Base-by-base conservation (phyloP, 1,284 basidiomycete genomes). In the Ceratobasidium sp. region DNA sequence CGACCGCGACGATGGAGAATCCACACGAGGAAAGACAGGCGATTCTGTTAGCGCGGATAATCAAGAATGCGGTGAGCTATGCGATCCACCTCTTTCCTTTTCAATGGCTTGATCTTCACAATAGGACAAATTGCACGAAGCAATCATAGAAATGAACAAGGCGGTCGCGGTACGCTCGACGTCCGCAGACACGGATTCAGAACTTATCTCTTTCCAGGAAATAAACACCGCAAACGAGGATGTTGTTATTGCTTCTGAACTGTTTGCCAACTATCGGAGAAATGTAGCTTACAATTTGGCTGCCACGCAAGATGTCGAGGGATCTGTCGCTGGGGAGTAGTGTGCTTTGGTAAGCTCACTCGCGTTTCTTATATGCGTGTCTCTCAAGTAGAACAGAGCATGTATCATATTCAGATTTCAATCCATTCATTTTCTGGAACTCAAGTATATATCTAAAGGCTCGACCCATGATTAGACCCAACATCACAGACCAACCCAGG, bases 11-110 rank as follows among this genome's bases (percentile, higher is more conserved):
- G 60, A 95, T 96, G 93, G 92, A 95, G 81, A 95, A 94, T 79
- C 93, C 92, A 30, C 93, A 97, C 78, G 93, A 94, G 74, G 93
- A 96, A 80, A 86, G 93, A 74, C 95, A 97, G 80, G 93, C 92
- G 39, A 88, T 95, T 45, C 85, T 97, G 39, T 85, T 97, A 1
- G 93, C 96, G 77, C 87, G 95, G 34, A 96, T 97, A 76, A 84
- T 95, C 46, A 96, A 95, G 81, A 97, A 94, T 77, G 88, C 92
- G 10, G 94, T 95, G n/a, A n/a, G n/a, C n/a, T n/a, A 75, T n/a
- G n/a, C n/a, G n/a, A n/a, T n/a, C n/a, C n/a, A n/a, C n/a, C n/a
- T n/a, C n/a, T n/a, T n/a, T n/a, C n/a, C n/a, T n/a, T n/a, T n/a
- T n/a, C n/a, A n/a, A n/a, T 26, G 18, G 21, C 23, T 16, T 4